These are phyloP conservation scores for Casuarina glauca DNA, from an alignment of 306 rosid genomes.

Conservation along the genomic window DNA sequence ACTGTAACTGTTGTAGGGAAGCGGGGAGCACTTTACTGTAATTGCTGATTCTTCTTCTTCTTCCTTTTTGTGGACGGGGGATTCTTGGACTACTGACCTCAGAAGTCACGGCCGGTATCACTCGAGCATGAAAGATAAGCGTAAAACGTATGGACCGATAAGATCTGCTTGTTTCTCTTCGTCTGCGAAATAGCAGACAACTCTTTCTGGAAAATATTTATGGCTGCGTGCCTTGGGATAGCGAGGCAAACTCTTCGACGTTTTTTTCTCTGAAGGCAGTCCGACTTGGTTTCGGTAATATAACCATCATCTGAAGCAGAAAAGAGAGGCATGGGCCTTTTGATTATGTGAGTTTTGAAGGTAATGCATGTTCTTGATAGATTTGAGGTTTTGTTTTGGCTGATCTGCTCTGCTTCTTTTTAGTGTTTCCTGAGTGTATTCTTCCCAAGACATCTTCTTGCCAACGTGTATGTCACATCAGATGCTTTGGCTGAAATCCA, in stretches of 20 bases:
- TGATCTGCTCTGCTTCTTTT: neutral
- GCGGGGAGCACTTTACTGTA: conserved; percentile 26
- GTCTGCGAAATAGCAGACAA: conserved; percentile 15
- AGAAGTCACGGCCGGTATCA: conserved; percentile 36
- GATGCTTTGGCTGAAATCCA: conserved; percentile 12
- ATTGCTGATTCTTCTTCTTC: conserved; percentile 26
- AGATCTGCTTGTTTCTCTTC: conserved; percentile 24
- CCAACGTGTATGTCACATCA: neutral
- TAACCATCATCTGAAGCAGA: neutral
- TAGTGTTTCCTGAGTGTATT: neutral
- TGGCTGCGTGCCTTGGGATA: conserved; percentile 1
- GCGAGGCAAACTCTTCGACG: neutral
- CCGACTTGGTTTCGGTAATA: neutral
- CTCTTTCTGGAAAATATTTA: conserved; percentile 12
- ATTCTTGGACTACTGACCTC: conserved; percentile 23
- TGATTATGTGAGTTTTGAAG: conserved; percentile 11
- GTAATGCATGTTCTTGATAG: conserved; percentile 14
- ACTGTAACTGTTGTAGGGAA: conserved; percentile 25
- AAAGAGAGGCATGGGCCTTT: neutral
- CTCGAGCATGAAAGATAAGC: conserved; percentile 21
- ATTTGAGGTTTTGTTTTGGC: neutral
- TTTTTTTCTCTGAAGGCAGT: neutral
- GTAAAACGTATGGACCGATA: conserved; percentile 28
- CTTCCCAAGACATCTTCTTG: neutral
- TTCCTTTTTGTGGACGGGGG: conserved; percentile 32